Evolutionary conservation across 2,329 filamentous ascomycete genomes (phyloP).

Genomic region (Pestalotiopsis sp.): DNA sequence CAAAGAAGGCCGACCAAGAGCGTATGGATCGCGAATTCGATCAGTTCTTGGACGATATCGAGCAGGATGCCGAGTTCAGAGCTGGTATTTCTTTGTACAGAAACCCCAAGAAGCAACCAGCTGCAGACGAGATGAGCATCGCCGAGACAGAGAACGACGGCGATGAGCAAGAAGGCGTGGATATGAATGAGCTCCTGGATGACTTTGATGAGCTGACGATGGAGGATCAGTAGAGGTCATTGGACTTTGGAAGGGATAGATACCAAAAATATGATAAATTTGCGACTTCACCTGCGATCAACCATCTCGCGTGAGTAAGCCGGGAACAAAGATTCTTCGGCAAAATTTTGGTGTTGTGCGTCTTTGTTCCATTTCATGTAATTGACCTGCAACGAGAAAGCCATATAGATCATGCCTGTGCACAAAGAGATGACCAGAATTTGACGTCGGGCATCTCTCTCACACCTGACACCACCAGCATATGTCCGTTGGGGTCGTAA

Average conservation of each 20-base stretch:
- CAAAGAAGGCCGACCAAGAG: constrained; percentile 85
- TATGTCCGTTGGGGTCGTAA: background rate
- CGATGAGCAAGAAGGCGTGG: constrained; percentile 69
- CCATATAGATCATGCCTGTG: background rate
- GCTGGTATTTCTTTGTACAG: constrained; percentile 88
- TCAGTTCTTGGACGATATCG: constrained; percentile 94
- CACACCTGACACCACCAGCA: background rate
- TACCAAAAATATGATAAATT: background rate
- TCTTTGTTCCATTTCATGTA: no score
- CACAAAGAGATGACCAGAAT: background rate
- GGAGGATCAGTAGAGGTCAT: constrained; percentile 48
- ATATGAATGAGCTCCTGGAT: constrained; percentile 83
- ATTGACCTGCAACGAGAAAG: no score
- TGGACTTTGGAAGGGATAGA: background rate
- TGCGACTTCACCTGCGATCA: background rate
- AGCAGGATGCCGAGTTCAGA: constrained; percentile 89
- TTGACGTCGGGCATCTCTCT: background rate
- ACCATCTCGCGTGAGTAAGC: background rate
- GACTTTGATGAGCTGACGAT: constrained; percentile 90
- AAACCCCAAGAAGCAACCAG: constrained; percentile 53
- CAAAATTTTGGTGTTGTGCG: background rate
- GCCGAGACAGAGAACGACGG: constrained; percentile 67
- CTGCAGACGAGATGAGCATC: constrained; percentile 69
- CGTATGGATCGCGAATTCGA: constrained; percentile 93
- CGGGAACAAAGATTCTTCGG: background rate